Evolutionary conservation across 768 basidiomycete genomes (phyloP).

Genomic region (Porphyrellus cyaneotinctus): DNA sequence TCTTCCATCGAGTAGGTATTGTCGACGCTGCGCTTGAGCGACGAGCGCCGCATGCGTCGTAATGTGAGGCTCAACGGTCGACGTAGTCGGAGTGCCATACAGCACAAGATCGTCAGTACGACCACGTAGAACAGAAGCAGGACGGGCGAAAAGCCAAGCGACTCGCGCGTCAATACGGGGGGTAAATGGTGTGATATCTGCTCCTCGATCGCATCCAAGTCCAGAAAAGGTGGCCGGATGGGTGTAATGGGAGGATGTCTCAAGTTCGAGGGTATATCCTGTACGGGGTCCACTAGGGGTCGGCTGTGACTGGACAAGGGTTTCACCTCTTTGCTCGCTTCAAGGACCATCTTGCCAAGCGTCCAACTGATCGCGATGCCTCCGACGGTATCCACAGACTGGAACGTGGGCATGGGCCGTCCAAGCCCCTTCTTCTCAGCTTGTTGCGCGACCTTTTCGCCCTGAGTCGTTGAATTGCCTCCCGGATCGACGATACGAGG

Average conservation of each 20-base stretch:
- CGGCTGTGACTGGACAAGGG: slow-evolving; percentile 40
- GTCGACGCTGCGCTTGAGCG: slow-evolving; percentile 31
- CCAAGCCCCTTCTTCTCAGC: slow-evolving; percentile 83
- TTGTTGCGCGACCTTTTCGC: slow-evolving; percentile 66
- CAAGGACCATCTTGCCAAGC: slow-evolving; percentile 97
- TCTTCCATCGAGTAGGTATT: slow-evolving; percentile 48
- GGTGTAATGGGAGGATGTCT: slow-evolving; percentile 51
- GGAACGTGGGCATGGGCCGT: slow-evolving; percentile 77
- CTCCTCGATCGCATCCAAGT: slow-evolving; percentile 59
- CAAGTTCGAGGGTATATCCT: slow-evolving; percentile 52
- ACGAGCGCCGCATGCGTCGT: slow-evolving; percentile 43
- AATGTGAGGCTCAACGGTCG: slow-evolving; percentile 45
- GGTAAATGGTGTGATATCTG: slow-evolving; percentile 65
- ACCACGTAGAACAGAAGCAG: slow-evolving; percentile 54
- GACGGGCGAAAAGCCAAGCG: slow-evolving; percentile 71
- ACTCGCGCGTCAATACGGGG: slow-evolving; percentile 52
- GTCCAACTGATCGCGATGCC: slow-evolving; percentile 98
- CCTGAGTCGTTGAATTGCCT: slow-evolving; percentile 69
- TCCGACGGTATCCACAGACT: slow-evolving; percentile 86
- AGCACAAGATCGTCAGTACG: slow-evolving; percentile 39
- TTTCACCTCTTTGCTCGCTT: slow-evolving; percentile 86
- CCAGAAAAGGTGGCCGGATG: slow-evolving; percentile 60
- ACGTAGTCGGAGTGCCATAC: slow-evolving; percentile 54
- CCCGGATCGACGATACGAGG: slow-evolving; percentile 86
- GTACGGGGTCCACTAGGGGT: slow-evolving; percentile 72